phyloP scores from a whole-genome alignment of 192 early-diverging fungal species.

The Entomortierella chlamydospora region DNA sequence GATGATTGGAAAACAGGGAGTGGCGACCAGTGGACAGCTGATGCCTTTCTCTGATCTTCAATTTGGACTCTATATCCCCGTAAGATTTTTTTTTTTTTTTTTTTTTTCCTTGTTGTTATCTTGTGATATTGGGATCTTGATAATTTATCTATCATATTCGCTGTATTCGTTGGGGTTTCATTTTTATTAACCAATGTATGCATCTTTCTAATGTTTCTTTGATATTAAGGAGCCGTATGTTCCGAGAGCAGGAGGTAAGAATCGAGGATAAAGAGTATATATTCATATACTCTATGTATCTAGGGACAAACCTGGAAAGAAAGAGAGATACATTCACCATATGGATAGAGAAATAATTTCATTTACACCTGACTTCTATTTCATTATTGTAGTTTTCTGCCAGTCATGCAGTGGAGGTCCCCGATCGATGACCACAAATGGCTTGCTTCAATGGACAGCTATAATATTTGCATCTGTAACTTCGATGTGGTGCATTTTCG shows the following conservation, averaged over 20 bases:
- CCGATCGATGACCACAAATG: neutral
- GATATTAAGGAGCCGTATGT: neutral
- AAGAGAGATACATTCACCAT: neutral
- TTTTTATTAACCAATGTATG: no score
- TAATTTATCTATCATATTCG: neutral
- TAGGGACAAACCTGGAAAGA: neutral
- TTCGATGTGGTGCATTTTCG: neutral
- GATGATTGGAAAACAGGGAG: conserved; percentile 14
- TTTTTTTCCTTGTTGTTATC: neutral
- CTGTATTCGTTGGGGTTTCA: no score
- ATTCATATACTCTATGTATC: neutral
- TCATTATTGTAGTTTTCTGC: neutral
- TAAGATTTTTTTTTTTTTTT: neutral
- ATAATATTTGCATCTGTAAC: neutral
- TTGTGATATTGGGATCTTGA: neutral
- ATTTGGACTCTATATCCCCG: conserved; percentile 10
- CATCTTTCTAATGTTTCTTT: no score
- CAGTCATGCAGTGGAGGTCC: neutral
- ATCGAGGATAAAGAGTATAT: no score
- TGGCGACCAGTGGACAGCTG: conserved; percentile 18
- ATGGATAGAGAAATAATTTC: neutral
- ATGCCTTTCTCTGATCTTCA: conserved; percentile 21
- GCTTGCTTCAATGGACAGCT: neutral
- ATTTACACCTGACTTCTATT: neutral
- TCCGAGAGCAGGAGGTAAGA: neutral